Evolutionary conservation across 1,284 basidiomycete species (phyloP).

Genomic region (Ustilago nuda): DNA sequence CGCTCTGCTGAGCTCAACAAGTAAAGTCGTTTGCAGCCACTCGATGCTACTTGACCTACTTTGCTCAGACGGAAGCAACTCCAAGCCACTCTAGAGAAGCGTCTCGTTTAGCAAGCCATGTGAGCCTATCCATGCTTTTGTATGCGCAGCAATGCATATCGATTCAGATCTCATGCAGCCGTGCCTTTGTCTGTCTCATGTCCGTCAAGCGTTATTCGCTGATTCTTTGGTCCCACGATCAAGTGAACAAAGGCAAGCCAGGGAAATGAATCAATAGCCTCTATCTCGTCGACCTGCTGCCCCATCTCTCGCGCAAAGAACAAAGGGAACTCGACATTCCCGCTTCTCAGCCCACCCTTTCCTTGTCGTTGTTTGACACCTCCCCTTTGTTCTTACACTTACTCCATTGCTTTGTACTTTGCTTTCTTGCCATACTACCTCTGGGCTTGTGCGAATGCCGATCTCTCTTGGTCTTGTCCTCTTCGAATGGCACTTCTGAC

Average conservation of each 20-base stretch:
- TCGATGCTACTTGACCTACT: too few relatives aligned
- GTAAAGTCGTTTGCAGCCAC: conserved; percentile 7
- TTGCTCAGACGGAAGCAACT: too few relatives aligned
- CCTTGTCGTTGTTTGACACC: not conserved
- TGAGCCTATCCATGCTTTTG: conserved; percentile 22
- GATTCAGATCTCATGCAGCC: not conserved
- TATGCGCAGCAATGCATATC: conserved; percentile 5
- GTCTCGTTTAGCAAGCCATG: conserved; percentile 8
- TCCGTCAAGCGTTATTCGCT: not conserved
- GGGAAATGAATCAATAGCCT: not conserved
- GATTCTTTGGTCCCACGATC: not conserved
- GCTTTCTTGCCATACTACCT: conserved; percentile 3
- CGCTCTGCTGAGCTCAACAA: conserved; percentile 61
- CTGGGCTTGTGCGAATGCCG: too few relatives aligned
- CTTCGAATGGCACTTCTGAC: not conserved
- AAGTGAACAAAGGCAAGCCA: conserved; percentile 1
- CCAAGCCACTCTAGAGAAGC: not conserved
- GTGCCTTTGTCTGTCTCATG: not conserved
- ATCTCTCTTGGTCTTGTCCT: too few relatives aligned
- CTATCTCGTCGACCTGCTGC: not conserved
- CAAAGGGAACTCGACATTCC: conserved; percentile 11
- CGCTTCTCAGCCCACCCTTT: not conserved
- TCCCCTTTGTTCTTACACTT: conserved; percentile 9
- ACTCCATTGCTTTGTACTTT: not conserved
- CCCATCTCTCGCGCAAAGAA: not conserved